phyloP scores from a whole-genome alignment of 2,329 filamentous ascomycete species.

The Neonectria faginata region DNA sequence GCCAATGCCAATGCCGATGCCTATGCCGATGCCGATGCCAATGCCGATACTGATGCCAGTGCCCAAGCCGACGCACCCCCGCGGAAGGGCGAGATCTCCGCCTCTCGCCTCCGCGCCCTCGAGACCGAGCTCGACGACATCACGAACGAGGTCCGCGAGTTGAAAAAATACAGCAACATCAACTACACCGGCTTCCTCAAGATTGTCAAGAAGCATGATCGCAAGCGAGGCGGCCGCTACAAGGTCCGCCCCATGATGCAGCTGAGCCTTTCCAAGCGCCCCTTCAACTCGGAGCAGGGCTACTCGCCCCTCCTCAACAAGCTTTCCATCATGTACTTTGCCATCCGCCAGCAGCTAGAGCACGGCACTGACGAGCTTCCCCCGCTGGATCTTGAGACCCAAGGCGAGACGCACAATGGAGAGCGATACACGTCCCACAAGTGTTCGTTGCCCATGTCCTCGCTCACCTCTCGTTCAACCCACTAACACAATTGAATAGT shows the following conservation, averaged over 20 bases:
- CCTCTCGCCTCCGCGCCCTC: slow-evolving; percentile 74
- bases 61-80: slow-evolving; percentile 43
- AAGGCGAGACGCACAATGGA: slow-evolving; percentile 69
- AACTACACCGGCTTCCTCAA: slow-evolving; percentile 99
- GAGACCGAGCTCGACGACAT: slow-evolving; percentile 86
- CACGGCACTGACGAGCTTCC: slow-evolving; percentile 55
- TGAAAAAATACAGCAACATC: slow-evolving; percentile 94
- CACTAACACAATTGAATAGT: slow-evolving; percentile 59
- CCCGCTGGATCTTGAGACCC: slow-evolving; percentile 62
- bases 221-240: slow-evolving; percentile 87
- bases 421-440: slow-evolving; percentile 89
- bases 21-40: slow-evolving; percentile 64
- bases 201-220: slow-evolving; percentile 98
- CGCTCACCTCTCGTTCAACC: neutral
- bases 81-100: slow-evolving; percentile 61
- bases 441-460: slow-evolving; percentile 64
- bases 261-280: slow-evolving; percentile 85
- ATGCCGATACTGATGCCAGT: slow-evolving; percentile 47
- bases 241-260: slow-evolving; percentile 92
- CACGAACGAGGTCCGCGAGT: slow-evolving; percentile 89
- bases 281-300: slow-evolving; percentile 91
- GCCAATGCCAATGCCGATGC: slow-evolving; percentile 61
- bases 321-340: slow-evolving; percentile 95
- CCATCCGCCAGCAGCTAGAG: slow-evolving; percentile 86
- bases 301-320: slow-evolving; percentile 92